phyloP scores from a whole-genome alignment of 192 early-diverging fungal species.

The Paraglomus brasilianum region DNA sequence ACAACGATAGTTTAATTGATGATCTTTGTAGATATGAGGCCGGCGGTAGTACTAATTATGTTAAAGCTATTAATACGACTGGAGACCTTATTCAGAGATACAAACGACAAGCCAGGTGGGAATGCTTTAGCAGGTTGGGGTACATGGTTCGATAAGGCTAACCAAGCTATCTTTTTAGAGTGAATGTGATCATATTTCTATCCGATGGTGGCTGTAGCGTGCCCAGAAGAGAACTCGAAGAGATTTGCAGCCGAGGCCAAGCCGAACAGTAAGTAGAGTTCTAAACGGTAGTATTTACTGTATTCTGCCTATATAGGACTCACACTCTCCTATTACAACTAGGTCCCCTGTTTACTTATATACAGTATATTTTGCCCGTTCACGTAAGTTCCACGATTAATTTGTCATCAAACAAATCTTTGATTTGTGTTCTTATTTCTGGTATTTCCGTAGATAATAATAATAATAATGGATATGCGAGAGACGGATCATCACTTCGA shows the following conservation, averaged over 20 bases:
- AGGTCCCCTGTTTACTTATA: slow-evolving; percentile 26
- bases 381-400: no score
- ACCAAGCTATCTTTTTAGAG: neutral
- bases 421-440: no score
- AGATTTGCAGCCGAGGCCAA: neutral
- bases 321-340: neutral
- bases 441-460: no score
- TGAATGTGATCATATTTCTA: slow-evolving; percentile 30
- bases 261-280: slow-evolving; percentile 17
- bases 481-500: slow-evolving; percentile 8
- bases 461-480: no score
- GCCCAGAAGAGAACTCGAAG: neutral
- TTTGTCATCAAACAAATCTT: no score
- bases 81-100: no score
- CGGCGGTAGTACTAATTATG: no score
- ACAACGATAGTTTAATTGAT: neutral
- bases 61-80: no score
- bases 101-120: no score
- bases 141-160: neutral
- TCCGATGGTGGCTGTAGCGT: slow-evolving; percentile 25
- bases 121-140: neutral
- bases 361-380: slow-evolving; percentile 12
- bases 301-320: neutral
- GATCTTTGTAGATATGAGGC: neutral
- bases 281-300: neutral